Base-by-base conservation (phyloP, 139 green algal genomes). In the Gonium pectorale region DNA sequence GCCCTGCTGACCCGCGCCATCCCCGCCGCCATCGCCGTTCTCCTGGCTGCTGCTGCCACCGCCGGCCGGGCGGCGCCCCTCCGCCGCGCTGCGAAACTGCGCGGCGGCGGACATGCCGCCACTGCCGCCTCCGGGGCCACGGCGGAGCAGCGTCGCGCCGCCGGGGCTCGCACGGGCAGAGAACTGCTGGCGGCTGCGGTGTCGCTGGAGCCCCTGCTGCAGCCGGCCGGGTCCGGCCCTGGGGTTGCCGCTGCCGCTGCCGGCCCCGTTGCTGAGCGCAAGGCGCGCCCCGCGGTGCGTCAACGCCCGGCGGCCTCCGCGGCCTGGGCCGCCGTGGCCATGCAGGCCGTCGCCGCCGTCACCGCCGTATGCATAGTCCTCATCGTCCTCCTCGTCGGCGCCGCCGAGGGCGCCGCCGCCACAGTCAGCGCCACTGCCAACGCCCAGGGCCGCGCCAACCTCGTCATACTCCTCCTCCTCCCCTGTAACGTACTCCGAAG, bases 401-500 rank as follows among this genome's bases (percentile, higher is more conserved):
- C 11, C 68, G n/a, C n/a, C 62, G 62, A 17, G 29, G 29, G 29
- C 62, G 43, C 6, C 31, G 44, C n/a, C 69, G n/a, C 31, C 69
- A 33, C n/a, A 44, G 15, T 13, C 73, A 38, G 31, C 37, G 54
- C 13, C 73, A 26, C 54, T 35, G 59, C 29, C 29, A 35, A 17
- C 56, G 9, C 73, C 73, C 29, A 60, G 43, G 27, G 40, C 7
- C 37, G 27, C 33, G 6, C 49, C 71, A 0, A 35, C 41, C 13
- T 71, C 40, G 6, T 72, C n/a, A 11, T 74, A 31, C 31, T 83
- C 77, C 3, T 83, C 77, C 0, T 83, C 77, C 31, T 83, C 62
- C 19, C 77, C 77, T 4, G 62, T 83, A 31, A 83, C 77, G 77
- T 83, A 83, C 41, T 83, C 77, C 5, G 77, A 83, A n/a, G 77